Conservation (phyloP, 495 filamentous ascomycete species). For the Penicillium cosmopolitanum region DNA sequence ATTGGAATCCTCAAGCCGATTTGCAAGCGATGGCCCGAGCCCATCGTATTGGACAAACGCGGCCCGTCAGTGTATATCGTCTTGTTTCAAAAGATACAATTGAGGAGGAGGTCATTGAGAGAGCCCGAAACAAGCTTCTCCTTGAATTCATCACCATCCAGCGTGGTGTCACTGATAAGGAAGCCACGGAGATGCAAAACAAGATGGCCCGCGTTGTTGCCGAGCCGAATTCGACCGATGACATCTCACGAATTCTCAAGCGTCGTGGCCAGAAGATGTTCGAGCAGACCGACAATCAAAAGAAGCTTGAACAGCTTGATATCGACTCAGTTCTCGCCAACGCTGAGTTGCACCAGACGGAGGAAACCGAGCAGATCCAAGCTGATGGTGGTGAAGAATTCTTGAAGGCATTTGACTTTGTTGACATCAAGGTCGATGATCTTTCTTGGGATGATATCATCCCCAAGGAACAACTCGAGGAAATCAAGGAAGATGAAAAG, state of each 20-base stretch:
- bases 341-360: constrained; percentile 92
- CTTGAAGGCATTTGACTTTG: constrained; percentile 83
- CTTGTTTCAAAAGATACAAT: constrained; percentile 97
- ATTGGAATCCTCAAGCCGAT: constrained; percentile 99
- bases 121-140: constrained; percentile 95
- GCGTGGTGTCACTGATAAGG: constrained; percentile 90
- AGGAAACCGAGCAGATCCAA: constrained; percentile 85
- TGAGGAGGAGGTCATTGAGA: constrained; percentile 94
- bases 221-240: constrained; percentile 85
- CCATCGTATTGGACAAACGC: constrained; percentile 96
- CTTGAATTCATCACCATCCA: constrained; percentile 99
- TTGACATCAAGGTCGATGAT: constrained; percentile 91
- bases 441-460: constrained; percentile 98
- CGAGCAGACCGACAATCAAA: constrained; percentile 92
- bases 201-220: constrained; percentile 62
- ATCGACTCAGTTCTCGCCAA: constrained; percentile 96
- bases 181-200: constrained; percentile 70
- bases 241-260: constrained; percentile 92
- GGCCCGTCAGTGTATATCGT: constrained; percentile 91
- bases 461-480: constrained; percentile 85
- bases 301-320: constrained; percentile 96
- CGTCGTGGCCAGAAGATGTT: constrained; percentile 96
- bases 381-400: constrained; percentile 94
- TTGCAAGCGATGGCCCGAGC: constrained; percentile 98
- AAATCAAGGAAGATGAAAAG: constrained; percentile 86